These are phyloP conservation scores for Artemisia annua DNA, from an alignment of 129 eudicot genomes.

Conservation along the genomic window DNA sequence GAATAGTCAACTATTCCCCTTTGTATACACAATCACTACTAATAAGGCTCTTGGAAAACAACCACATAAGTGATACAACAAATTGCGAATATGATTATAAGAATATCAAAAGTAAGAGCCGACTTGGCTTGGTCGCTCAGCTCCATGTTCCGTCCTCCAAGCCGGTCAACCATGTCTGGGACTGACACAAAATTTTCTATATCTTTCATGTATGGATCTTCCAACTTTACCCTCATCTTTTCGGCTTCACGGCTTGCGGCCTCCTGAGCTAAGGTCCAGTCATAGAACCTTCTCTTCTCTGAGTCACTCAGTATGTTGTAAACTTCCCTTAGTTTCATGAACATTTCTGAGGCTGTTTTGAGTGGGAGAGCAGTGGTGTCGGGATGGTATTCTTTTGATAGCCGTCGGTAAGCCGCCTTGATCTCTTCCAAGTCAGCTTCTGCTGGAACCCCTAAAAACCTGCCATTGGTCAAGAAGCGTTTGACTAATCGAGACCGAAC, in stretches of 20 bases:
- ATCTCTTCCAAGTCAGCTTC: constrained; percentile 86
- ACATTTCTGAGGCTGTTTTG: constrained; percentile 74
- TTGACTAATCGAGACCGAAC: too few species aligned
- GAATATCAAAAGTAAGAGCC: constrained; percentile 82
- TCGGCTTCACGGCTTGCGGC: constrained; percentile 86
- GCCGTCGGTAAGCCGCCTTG: constrained; percentile 75
- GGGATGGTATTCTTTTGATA: constrained; percentile 93
- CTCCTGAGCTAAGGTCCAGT: constrained; percentile 95
- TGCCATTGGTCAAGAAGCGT: constrained; percentile 30
- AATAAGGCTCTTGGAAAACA: constrained; percentile 67
- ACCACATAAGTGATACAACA: constrained; percentile 62
- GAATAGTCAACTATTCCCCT: neutral
- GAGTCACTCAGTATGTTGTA: constrained; percentile 62
- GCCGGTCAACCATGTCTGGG: constrained; percentile 90
- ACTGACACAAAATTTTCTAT: constrained; percentile 53
- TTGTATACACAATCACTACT: constrained; percentile 26
- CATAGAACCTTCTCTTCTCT: constrained; percentile 81
- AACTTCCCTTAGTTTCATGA: constrained; percentile 73
- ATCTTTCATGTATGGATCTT: constrained; percentile 80
- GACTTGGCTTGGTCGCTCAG: constrained; percentile 77
- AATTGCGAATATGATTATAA: constrained; percentile 48
- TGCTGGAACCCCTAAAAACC: constrained; percentile 81
- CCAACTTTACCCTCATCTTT: constrained; percentile 72
- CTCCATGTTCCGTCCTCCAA: constrained; percentile 87
- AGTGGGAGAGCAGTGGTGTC: constrained; percentile 93